Evolutionary conservation across 352 stramenopile species (phyloP), one percentile per base, ranked within the genome.

Genomic region (Halophytophthora batemanensis): DNA sequence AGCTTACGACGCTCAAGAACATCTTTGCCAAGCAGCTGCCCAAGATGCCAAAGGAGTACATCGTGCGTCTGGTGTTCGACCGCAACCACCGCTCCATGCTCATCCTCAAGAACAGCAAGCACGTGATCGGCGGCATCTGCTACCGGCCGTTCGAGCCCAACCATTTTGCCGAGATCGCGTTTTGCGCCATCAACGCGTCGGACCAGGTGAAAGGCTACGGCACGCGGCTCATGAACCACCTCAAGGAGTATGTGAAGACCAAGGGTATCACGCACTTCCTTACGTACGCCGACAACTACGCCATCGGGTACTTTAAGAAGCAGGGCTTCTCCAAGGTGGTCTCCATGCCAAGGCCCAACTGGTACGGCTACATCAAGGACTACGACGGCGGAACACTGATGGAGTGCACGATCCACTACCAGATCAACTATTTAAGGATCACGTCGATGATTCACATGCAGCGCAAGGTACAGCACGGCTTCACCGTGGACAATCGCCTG

Each of bases 31-130:
- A 96, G 60, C 96, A 99, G 55, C 74, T 99, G 11, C 97, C 97
- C 6, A 99, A 99, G 59, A 99, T 99, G 97, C 97, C 97, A 2
- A 96, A 96, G 59, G 94, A 99, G 59, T 99, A 99, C 75, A 99
- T 99, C 59, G 95, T 98, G 5, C 82, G 97, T 3, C 77, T 99
- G 14, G 96, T 99, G 18, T 99, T 99, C 56, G 97, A 99, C 61
- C 84, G 90, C 21, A 95, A 77, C 65, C 95, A 98, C 64, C 69
- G 84, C 13, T 96, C 90, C n/a, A 91, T 98, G 68, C 75, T 97
- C 21, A 88, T 98, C 34, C 69, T 96, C 4, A 97, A 97, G 73
- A 92, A 96, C 51, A 80, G 76, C 46, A 90, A 78, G 43, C 69
- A 79, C n/a, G 91, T 98, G 15, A 96, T 99, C 50, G 97, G 97